phyloP scores from a whole-genome alignment of 1,284 basidiomycete species.

The Rhodotorula glutinis region DNA sequence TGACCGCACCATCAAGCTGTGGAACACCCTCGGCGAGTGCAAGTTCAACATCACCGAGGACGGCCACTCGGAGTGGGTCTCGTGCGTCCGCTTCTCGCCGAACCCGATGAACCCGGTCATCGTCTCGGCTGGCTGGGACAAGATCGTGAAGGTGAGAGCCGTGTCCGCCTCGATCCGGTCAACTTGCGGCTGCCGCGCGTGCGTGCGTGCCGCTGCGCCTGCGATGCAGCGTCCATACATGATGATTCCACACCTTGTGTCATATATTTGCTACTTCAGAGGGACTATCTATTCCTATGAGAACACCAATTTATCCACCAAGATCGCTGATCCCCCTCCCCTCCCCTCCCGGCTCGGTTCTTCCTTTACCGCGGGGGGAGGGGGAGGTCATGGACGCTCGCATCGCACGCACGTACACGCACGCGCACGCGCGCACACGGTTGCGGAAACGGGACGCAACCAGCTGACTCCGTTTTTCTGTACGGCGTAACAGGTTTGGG shows the following conservation, averaged over 20 bases:
- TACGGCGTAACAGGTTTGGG: slow-evolving; percentile 80
- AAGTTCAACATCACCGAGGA: slow-evolving; percentile 99
- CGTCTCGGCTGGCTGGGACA: slow-evolving; percentile 99
- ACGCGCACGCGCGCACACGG: neutral
- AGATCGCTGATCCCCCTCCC: slow-evolving; percentile 72
- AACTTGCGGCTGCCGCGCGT: neutral
- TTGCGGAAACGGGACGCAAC: too few species aligned
- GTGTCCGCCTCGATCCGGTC: slow-evolving; percentile 12
- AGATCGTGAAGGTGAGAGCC: slow-evolving; percentile 91
- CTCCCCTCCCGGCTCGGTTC: too few species aligned
- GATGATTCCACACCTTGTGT: slow-evolving; percentile 52
- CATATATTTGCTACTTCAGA: slow-evolving; percentile 82
- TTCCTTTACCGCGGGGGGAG: too few species aligned
- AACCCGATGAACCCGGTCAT: slow-evolving; percentile 98
- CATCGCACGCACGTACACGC: neutral
- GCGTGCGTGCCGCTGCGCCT: too few species aligned
- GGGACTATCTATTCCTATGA: slow-evolving; percentile 62
- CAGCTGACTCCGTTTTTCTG: slow-evolving; percentile 1
- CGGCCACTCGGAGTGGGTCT: slow-evolving; percentile 97
- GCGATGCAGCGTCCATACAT: neutral
- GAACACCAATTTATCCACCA: slow-evolving; percentile 64
- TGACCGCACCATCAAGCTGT: slow-evolving; percentile 97
- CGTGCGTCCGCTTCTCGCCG: slow-evolving; percentile 98
- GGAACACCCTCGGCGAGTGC: slow-evolving; percentile 99
- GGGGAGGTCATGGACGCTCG: slow-evolving; percentile 1